Evolutionary conservation across 1,284 basidiomycete genomes (phyloP), one percentile per base, ranked within the genome.

Genomic region (Exobasidium cylindrosporum): DNA sequence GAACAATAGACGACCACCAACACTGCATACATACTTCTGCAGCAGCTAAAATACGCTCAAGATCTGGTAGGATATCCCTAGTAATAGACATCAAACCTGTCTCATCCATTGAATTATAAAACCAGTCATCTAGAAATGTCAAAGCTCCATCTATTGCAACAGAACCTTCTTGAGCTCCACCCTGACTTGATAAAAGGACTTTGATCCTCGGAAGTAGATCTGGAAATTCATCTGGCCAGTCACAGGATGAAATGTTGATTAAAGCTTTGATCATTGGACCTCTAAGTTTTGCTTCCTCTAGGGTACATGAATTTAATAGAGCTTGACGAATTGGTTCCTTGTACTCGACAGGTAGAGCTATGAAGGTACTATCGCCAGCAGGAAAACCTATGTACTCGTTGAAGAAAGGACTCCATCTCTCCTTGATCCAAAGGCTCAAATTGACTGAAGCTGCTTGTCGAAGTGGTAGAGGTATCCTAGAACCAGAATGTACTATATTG

Each of bases 201-300:
- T 69, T 65, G 35, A 79, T 53, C 43, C 58, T 58, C 2, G 73
- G 70, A 1, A 79, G 65, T 10, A 79, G 64, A 47, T 74, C 68
- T 1, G 74, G 73, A 50, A 72, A 74, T 31, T 77, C 66, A 35
- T 79, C 76, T 17, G 77, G 77, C 57, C 74, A 79, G 63, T 79
- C 77, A 45, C 72, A 69, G 17, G 70, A 69, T 26, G 67, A 64
- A 31, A 77, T 67, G 54, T 70, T 67, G 13, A 70, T 66, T 7
- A 77, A 70, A 45, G 73, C 64, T 50, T 74, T 69, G 10, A 74
- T 68, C 1, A 68, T 66, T 10, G 73, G 69, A 1, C 70, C 65
- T 26, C 77, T 69, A 10, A 76, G 63, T 65, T 74, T 76, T 23
- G 66, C 61, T 24, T 69, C 55, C 6, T 65, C 64, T 44, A 69